phyloP scores from a whole-genome alignment of 164 flowering plant genomes.

The Hamamelis virginiana region DNA sequence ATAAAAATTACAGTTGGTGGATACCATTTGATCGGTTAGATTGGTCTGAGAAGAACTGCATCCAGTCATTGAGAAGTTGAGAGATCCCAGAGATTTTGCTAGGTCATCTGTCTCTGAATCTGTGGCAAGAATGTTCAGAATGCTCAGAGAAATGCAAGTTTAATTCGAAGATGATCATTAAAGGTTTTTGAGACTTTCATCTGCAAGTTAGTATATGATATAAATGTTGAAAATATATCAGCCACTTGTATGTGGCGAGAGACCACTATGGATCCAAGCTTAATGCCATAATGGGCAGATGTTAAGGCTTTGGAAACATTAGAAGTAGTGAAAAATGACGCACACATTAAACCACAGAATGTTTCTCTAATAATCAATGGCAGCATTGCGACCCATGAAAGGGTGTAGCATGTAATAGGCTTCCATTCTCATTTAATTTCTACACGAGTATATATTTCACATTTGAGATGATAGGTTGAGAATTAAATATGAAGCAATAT shows the following conservation, averaged over 20 bases:
- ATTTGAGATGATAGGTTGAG: background rate
- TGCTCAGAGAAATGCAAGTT: background rate
- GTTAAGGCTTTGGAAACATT: background rate
- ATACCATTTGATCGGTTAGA: constrained; percentile 31
- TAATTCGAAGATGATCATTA: background rate
- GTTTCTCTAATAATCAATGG: background rate
- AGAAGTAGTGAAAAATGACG: background rate
- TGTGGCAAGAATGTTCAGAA: constrained; percentile 9
- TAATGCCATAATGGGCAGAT: no score
- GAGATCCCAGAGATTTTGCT: constrained; percentile 17
- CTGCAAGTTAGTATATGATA: background rate
- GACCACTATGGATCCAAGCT: background rate
- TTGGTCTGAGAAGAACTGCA: background rate
- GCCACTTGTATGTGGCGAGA: background rate
- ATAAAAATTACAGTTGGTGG: background rate
- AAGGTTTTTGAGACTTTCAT: background rate
- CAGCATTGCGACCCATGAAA: background rate
- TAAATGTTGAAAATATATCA: background rate
- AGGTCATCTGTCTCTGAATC: constrained; percentile 18
- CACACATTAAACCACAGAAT: background rate
- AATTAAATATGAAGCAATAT: background rate
- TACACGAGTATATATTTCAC: background rate
- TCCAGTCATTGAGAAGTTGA: constrained; percentile 4
- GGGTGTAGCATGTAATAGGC: background rate
- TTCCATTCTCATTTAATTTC: background rate